phyloP scores from a whole-genome alignment of 306 rosid species.

The Senna siamea region DNA sequence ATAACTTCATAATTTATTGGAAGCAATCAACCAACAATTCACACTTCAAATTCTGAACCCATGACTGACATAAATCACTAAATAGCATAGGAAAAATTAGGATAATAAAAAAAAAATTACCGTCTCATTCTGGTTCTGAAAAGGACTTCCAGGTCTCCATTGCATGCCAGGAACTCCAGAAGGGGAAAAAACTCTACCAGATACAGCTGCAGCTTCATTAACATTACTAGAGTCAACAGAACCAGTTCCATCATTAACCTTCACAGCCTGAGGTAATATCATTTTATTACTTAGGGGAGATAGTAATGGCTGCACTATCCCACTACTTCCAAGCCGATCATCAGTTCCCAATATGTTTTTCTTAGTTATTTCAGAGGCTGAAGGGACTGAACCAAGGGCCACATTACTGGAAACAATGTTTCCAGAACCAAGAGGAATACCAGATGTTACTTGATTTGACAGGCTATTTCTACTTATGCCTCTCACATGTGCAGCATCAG shows the following conservation, averaged over 20 bases:
- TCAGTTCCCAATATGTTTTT: conserved; percentile 73
- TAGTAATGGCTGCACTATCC: conserved; percentile 61
- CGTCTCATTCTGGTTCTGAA: conserved; percentile 68
- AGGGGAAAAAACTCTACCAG: conserved; percentile 79
- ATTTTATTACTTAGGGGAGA: conserved; percentile 67
- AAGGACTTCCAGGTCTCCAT: conserved; percentile 85
- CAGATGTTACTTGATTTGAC: conserved; percentile 58
- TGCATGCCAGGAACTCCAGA: conserved; percentile 71
- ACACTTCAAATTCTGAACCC: conserved; percentile 14
- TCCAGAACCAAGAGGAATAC: conserved; percentile 56
- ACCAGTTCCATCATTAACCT: conserved; percentile 62
- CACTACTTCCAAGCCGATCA: conserved; percentile 69
- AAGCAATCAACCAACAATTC: conserved; percentile 15
- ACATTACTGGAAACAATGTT: conserved; percentile 59
- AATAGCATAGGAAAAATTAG: conserved; percentile 9
- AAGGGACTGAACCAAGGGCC: conserved; percentile 63
- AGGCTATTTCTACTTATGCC: conserved; percentile 65
- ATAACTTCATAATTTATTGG: neutral
- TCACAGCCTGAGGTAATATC: conserved; percentile 63
- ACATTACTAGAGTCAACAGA: conserved; percentile 58
- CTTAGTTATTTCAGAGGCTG: conserved; percentile 65
- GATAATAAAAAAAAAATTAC: conserved; percentile 40
- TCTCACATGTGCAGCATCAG: conserved; percentile 66
- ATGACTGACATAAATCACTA: conserved; percentile 27
- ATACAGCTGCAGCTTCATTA: conserved; percentile 60